A percentile compares a stretch with the other conserved stretches of the same genome.
Evolutionary conservation across 2,329 filamentous ascomycete genomes (phyloP).

Genomic region (Myrmaecium sp.): DNA sequence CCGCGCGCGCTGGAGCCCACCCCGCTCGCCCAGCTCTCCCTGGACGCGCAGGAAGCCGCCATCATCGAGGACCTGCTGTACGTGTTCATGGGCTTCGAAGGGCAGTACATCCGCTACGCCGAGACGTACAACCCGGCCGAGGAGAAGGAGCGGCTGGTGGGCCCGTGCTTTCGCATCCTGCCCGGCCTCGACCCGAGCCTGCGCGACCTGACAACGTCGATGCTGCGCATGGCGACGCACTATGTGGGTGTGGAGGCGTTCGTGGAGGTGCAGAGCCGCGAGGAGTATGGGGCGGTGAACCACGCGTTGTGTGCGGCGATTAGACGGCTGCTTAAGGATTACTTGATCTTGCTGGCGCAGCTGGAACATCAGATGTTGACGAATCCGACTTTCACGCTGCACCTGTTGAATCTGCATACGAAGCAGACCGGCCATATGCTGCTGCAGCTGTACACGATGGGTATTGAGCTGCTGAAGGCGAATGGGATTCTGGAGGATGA

Average conservation of each 20-base stretch:
- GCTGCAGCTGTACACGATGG: conserved; percentile 72
- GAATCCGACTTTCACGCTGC: conserved; percentile 75
- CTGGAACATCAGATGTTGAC: conserved; percentile 85
- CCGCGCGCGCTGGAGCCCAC: conserved; percentile 52
- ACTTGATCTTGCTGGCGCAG: conserved; percentile 81
- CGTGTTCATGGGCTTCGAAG: conserved; percentile 96
- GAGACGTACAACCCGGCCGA: conserved; percentile 67
- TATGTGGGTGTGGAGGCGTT: conserved; percentile 85
- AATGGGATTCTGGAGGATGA: conserved; percentile 75
- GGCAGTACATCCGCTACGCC: conserved; percentile 84
- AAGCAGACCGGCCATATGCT: conserved; percentile 84
- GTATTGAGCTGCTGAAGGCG: conserved; percentile 59
- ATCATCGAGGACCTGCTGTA: conserved; percentile 84
- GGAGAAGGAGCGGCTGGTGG: conserved; percentile 73
- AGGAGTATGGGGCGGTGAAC: conserved; percentile 87
- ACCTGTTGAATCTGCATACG: conserved; percentile 82
- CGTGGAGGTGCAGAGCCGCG: conserved; percentile 81
- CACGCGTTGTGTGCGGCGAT: conserved; percentile 94
- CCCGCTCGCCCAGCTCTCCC: conserved; percentile 50
- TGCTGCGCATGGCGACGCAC: conserved; percentile 88
- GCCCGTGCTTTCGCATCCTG: conserved; percentile 63
- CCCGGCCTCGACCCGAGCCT: conserved; percentile 81
- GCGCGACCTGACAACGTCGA: conserved; percentile 69
- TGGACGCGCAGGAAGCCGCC: conserved; percentile 70
- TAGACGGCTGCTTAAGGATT: conserved; percentile 80